Base-by-base conservation (phyloP, 2,329 filamentous ascomycete species). In the Nigrospora osmanthi region DNA sequence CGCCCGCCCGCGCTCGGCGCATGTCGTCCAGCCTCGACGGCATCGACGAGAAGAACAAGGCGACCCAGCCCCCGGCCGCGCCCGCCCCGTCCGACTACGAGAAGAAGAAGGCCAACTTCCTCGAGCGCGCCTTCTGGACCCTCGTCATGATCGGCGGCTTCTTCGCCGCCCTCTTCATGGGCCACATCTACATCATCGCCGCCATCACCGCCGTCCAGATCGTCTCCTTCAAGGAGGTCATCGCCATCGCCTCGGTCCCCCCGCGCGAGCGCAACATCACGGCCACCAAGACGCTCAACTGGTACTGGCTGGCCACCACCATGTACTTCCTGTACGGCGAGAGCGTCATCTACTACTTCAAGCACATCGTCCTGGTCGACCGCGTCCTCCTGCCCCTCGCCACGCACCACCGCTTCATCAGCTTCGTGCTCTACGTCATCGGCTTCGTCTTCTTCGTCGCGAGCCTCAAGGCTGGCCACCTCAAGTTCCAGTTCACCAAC, bases 251-350 rank as follows among this genome's bases (percentile, higher is more conserved):
- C 55, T 95, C 91, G 63, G 89, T 97, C 9, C 90, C 93, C 44
- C 95, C 88, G 65, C 83, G 87, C 59, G 90, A 90, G 51, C 85
- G 91, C 60, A 89, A 91, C 62, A 75, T 98, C 49, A 86, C 86
- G 47, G 95, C 95, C 57, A 96, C 91, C 53, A 96, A 96, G 73
- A 89, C 88, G 54, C 73, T 98, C 57, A 97, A 97, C 68, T 98
- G 93, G 93, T 98, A 98, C 68, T 98, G 95, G 73, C 77, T 98
- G 44, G 93, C 89, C n/a, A 89, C 87, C 23, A 95, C 91, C 55
- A 97, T 98, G 91, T 98, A 98, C 74, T 98, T 95, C 58, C 75
- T 98, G 42, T 98, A 98, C 63, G 93, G 93, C 61, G 93, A 98
- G 70, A 96, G 89, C 58, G 91, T 98, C 60, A 95, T 98, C 60